Percentiles rank a stretch among this genome's conserved stretches.
These are phyloP conservation scores for Candida nitratophila DNA, from an alignment of 805 yeast species.

Conservation along the genomic window DNA sequence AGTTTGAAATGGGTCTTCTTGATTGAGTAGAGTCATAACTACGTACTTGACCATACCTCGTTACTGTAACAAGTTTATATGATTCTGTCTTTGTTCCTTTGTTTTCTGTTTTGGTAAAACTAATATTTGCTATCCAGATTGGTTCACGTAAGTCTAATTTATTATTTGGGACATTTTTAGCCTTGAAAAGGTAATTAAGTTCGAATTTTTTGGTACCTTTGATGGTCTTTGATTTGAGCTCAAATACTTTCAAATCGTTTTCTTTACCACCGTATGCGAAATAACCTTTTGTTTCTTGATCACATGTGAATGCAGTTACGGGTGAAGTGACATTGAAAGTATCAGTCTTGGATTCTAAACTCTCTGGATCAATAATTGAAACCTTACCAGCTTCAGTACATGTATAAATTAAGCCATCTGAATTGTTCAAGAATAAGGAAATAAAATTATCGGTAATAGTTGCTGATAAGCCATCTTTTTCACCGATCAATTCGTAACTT, in stretches of 20 bases:
- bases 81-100: constrained; percentile 26
- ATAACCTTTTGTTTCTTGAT: constrained; percentile 40
- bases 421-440: constrained; percentile 19
- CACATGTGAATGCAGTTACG: constrained; percentile 38
- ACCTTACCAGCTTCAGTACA: constrained; percentile 28
- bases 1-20: constrained; percentile 56
- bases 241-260: constrained; percentile 52
- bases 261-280: constrained; percentile 88
- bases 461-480: constrained; percentile 7
- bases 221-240: constrained; percentile 19
- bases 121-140: constrained; percentile 62
- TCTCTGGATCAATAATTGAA: constrained; percentile 17
- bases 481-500: constrained; percentile 12
- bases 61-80: constrained; percentile 55
- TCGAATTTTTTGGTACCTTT: constrained; percentile 10
- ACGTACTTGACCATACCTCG: constrained; percentile 72
- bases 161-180: constrained; percentile 78
- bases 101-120: constrained; percentile 31
- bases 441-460: constrained; percentile 30
- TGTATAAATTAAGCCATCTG: constrained; percentile 21
- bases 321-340: constrained; percentile 35
- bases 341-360: constrained; percentile 20
- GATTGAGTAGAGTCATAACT: constrained; percentile 64
- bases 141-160: constrained; percentile 76
- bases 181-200: constrained; percentile 45